A percentile compares a stretch with the other conserved stretches of the same genome.
Conservation (phyloP, 495 filamentous ascomycete species). For the Chaetomium tenue region DNA sequence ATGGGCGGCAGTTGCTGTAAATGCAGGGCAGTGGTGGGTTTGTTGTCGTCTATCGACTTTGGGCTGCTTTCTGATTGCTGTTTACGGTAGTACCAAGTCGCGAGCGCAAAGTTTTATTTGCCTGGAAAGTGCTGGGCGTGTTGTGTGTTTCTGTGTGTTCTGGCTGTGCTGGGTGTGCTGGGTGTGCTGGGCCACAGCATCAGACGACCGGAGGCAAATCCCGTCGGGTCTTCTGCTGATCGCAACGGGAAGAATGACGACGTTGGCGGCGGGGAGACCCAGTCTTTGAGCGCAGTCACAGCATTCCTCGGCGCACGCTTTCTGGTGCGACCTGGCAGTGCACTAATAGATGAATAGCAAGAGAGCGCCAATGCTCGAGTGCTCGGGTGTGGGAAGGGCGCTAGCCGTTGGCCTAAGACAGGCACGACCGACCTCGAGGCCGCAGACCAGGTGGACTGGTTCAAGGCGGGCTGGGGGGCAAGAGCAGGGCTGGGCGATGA, state of each 20-base stretch:
- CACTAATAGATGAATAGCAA: neutral
- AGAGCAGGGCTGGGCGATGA: neutral
- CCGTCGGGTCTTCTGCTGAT: slow-evolving; percentile 26
- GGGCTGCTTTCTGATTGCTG: slow-evolving; percentile 3
- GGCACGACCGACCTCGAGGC: slow-evolving; percentile 18
- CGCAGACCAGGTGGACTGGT: neutral
- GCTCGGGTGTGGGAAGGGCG: neutral
- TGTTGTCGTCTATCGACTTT: slow-evolving; percentile 10
- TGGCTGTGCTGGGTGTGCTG: too few relatives aligned
- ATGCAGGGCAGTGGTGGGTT: neutral
- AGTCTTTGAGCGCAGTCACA: slow-evolving; percentile 11
- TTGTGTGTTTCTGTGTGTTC: too few relatives aligned
- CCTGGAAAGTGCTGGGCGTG: neutral
- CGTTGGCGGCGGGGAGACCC: slow-evolving; percentile 21
- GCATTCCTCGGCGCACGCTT: slow-evolving; percentile 6
- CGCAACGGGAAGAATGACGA: slow-evolving; percentile 22
- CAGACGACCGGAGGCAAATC: slow-evolving; percentile 16
- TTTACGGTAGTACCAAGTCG: slow-evolving; percentile 11
- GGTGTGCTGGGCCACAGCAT: slow-evolving; percentile 10
- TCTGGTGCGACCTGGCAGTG: slow-evolving; percentile 1
- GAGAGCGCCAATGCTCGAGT: neutral
- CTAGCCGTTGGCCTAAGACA: slow-evolving; percentile 21
- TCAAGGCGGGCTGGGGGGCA: too few relatives aligned
- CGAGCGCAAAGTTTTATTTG: slow-evolving; percentile 4
- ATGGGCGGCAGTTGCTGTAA: neutral